These are phyloP conservation scores for Maudiozyma turicensis DNA, from an alignment of 805 yeast genomes.

Conservation along the genomic window DNA sequence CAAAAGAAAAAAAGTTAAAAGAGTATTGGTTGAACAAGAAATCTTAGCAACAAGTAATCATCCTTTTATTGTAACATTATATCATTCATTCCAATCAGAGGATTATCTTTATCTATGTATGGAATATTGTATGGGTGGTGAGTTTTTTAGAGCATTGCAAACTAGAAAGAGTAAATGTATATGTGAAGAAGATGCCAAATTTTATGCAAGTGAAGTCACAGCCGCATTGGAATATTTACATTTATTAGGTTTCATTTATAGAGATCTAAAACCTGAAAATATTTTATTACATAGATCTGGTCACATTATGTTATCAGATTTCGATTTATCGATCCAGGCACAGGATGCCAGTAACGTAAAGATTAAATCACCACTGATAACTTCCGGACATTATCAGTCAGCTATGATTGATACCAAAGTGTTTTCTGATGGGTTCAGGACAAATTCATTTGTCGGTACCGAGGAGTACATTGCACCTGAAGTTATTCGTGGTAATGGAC, in stretches of 20 bases:
- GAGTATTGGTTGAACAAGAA: conserved; percentile 95
- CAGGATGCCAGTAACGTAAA: conserved; percentile 43
- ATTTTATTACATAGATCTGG: conserved; percentile 92
- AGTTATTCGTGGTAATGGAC: conserved; percentile 94
- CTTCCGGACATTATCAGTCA: conserved; percentile 1
- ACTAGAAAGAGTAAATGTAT: conserved; percentile 81
- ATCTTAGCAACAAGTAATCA: conserved; percentile 91
- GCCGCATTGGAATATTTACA: conserved; percentile 95
- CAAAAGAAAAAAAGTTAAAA: conserved; percentile 83
- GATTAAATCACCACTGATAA: conserved; percentile 40
- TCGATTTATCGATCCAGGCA: conserved; percentile 87
- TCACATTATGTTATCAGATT: conserved; percentile 95
- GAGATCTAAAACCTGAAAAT: conserved; percentile 95
- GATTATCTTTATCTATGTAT: conserved; percentile 87
- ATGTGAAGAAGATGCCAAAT: conserved; percentile 78
- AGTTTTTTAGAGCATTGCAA: conserved; percentile 91
- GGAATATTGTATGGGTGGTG: conserved; percentile 99
- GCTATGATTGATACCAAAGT: conserved; percentile 71
- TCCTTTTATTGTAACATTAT: conserved; percentile 92
- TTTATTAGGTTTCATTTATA: conserved; percentile 91
- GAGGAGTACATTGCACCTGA: conserved; percentile 99
- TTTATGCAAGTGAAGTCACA: conserved; percentile 93
- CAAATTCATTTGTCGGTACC: conserved; percentile 97
- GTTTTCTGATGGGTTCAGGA: conserved; percentile 91
- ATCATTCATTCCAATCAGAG: conserved; percentile 93